Base-by-base conservation (phyloP, 2,329 filamentous ascomycete species). In the Cytospora schulzeri region DNA sequence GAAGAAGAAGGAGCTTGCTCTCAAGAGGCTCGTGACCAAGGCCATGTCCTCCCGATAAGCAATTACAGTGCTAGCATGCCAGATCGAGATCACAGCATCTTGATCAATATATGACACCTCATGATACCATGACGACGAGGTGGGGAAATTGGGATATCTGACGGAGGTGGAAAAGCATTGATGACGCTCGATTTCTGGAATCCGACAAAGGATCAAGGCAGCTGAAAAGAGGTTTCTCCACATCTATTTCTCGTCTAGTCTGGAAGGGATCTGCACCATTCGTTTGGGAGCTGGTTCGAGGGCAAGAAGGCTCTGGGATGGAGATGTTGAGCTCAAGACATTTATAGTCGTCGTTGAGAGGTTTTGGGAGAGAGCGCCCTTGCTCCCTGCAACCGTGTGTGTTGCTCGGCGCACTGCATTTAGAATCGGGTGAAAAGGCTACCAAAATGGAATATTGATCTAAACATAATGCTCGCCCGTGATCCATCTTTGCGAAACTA, bases 1-100 rank as follows among this genome's bases (percentile, higher is more conserved):
- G 73, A 98, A 96, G 92, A 98, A 98, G 92, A 96, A 97, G 90
- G 95, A 99, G 87, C 85, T 99, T 71, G 93, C 93, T 68, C 88
- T 99, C 70, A 99, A 98, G 92, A 88, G 95, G 76, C 88, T 96
- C 73, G 93, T 99, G 74, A 99, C 95, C 82, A 99, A 98, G 91
- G 93, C 91, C 74, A 96, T 96, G 92, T 89, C 92, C 70, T 93
- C 92, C 76, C 89, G 92, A 81, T 96, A 93, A 88, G 52, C 57
- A 57, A 19, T 17, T 57, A 14, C n/a, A 22, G 41, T 22, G 50
- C n/a, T 14, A 55, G 60, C 52, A 54, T 48, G 64, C 62, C 54
- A 64, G 57, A 45, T 48, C 58, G 60, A 64, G 56, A 58, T 35
- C 26, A 28, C 31, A 28, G 29, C 54, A 51, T 31, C 52, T 59